These are phyloP conservation scores for Ascomycota sp. DNA, from an alignment of 2,329 filamentous ascomycete genomes.

Conservation along the genomic window DNA sequence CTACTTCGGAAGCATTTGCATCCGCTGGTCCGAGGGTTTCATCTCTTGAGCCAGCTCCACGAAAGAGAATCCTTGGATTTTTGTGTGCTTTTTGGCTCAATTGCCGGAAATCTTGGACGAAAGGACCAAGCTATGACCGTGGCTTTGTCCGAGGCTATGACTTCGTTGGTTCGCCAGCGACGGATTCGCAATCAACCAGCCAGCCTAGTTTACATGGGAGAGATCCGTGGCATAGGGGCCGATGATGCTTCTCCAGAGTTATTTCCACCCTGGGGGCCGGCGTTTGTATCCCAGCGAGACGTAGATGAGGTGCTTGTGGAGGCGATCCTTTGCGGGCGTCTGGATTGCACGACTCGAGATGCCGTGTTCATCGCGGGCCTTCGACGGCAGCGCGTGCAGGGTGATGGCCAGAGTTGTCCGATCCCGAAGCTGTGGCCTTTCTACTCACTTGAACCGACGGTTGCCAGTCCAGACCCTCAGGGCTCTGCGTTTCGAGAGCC, in stretches of 20 bases:
- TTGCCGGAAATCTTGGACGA: not conserved
- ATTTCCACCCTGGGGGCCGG: not conserved
- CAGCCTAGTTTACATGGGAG: not conserved
- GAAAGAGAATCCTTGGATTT: not conserved
- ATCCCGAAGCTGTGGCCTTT: not conserved
- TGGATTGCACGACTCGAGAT: not conserved
- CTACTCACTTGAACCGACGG: not conserved
- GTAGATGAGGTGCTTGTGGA: not conserved
- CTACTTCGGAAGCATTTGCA: not conserved
- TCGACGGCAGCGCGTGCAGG: not conserved
- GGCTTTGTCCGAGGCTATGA: not conserved
- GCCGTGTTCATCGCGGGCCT: not conserved
- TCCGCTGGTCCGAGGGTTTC: not conserved
- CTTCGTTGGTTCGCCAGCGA: not conserved
- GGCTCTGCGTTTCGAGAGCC: not conserved
- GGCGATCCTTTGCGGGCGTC: not conserved
- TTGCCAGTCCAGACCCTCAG: not conserved
- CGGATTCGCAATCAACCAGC: not conserved
- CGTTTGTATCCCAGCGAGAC: not conserved
- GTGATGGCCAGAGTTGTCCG: not conserved
- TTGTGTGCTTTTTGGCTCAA: not conserved
- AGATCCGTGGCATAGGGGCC: not conserved
- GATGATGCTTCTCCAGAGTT: not conserved
- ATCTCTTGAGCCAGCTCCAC: not conserved
- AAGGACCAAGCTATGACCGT: not conserved